phyloP scores from a whole-genome alignment of 805 yeast species.

The Candida lessepsii region DNA sequence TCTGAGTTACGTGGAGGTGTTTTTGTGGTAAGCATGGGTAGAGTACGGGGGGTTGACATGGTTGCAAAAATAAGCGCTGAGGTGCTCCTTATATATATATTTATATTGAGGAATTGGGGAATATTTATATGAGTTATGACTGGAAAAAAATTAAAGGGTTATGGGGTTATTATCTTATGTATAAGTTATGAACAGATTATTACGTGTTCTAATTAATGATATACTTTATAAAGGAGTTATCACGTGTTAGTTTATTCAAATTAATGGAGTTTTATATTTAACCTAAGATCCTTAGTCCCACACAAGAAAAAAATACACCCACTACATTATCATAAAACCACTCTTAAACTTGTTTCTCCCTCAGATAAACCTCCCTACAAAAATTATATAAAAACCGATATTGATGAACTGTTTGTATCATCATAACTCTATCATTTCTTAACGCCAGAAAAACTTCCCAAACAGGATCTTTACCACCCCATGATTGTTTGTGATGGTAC shows the following conservation, averaged over 20 bases:
- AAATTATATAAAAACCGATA: slow-evolving; percentile 35
- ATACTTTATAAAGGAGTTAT: no score
- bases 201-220: no score
- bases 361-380: slow-evolving; percentile 10
- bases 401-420: slow-evolving; percentile 44
- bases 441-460: slow-evolving; percentile 26
- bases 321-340: background rate
- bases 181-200: no score
- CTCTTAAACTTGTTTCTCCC: background rate
- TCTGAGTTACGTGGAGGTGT: background rate
- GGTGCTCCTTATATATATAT: no score
- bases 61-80: slow-evolving; percentile 7
- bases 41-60: slow-evolving; percentile 3
- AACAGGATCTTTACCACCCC: slow-evolving; percentile 28
- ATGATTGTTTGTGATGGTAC: slow-evolving; percentile 18
- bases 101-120: background rate
- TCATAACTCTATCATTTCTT: slow-evolving; percentile 39
- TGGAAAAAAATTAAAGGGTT: no score
- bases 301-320: no score
- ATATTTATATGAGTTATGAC: no score
- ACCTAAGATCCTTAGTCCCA: no score
- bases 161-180: no score
- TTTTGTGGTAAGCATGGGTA: background rate
- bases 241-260: no score
- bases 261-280: no score